Conservation (phyloP, 768 basidiomycete species). For the Mycena epipterygia region DNA sequence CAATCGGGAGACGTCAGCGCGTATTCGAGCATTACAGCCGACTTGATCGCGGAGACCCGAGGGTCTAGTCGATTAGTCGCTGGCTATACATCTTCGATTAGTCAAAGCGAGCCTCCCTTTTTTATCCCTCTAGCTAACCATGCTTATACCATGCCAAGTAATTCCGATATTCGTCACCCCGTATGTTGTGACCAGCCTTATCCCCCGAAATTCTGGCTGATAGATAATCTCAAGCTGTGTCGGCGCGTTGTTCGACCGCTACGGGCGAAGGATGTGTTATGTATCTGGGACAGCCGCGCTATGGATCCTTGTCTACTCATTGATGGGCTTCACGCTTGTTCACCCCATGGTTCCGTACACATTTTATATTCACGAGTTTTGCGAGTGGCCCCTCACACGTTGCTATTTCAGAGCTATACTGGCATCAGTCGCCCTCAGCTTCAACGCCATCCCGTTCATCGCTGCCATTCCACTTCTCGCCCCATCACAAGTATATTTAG, state of each 20-base stretch:
- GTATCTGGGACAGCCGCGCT: constrained; percentile 9
- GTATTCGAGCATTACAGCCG: constrained; percentile 7
- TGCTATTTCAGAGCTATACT: constrained; percentile 11
- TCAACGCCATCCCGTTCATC: constrained; percentile 26
- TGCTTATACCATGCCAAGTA: too few species aligned
- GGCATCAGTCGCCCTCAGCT: constrained; percentile 18
- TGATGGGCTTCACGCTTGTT: too few species aligned
- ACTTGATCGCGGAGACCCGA: constrained; percentile 17
- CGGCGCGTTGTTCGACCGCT: constrained; percentile 22
- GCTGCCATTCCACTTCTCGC: constrained; percentile 16
- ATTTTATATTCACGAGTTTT: too few species aligned
- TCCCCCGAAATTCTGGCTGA: too few species aligned
- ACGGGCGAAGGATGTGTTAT: constrained; percentile 21
- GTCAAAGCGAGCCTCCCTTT: constrained; percentile 12
- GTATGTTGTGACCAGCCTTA: too few species aligned
- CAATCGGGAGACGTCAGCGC: constrained; percentile 15
- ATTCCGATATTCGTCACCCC: too few species aligned
- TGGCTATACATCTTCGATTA: constrained; percentile 20
- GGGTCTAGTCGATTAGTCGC: constrained; percentile 20
- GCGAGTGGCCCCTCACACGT: background rate
- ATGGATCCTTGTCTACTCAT: too few species aligned
- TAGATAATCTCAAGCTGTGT: background rate
- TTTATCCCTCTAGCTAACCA: too few species aligned
- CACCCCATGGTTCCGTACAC: too few species aligned
- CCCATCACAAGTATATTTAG: background rate